These are phyloP conservation scores for Lodderomyces parapsilosis DNA, from an alignment of 1,139 yeast species.

Conservation along the genomic window DNA sequence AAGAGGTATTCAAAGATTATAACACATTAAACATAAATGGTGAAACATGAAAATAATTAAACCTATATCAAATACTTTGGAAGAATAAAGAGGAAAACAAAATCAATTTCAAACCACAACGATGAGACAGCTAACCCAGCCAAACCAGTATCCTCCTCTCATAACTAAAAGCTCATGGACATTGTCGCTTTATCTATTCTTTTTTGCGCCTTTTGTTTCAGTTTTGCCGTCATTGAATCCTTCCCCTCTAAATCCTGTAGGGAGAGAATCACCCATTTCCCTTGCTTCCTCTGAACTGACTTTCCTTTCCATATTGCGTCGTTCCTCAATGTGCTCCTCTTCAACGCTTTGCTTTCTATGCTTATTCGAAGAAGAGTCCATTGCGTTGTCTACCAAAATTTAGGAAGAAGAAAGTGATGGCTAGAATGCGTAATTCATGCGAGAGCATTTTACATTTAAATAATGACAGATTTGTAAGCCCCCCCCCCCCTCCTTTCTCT, in stretches of 20 bases:
- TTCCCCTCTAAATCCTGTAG: constrained; percentile 23
- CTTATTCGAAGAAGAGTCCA: not conserved
- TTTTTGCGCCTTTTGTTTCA: not conserved
- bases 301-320: not conserved
- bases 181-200: not conserved
- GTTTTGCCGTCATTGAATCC: not conserved
- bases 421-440: too few relatives aligned
- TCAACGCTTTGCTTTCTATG: not conserved
- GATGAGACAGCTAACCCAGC: not conserved
- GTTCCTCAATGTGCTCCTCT: not conserved
- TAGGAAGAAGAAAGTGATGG: not conserved
- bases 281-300: constrained; percentile 19
- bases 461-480: too few relatives aligned
- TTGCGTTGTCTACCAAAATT: not conserved
- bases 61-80: too few relatives aligned
- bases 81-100: too few relatives aligned
- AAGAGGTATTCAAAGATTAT: too few relatives aligned
- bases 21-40: too few relatives aligned
- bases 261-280: constrained; percentile 22
- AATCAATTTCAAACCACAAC: too few relatives aligned
- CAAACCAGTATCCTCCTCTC: too few relatives aligned
- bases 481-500: too few relatives aligned
- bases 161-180: too few relatives aligned
- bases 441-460: too few relatives aligned
- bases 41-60: too few relatives aligned